Evolutionary conservation across 208 protist species (phyloP), one percentile per base, ranked within the genome.

Genomic region (Trypanosoma rangeli): DNA sequence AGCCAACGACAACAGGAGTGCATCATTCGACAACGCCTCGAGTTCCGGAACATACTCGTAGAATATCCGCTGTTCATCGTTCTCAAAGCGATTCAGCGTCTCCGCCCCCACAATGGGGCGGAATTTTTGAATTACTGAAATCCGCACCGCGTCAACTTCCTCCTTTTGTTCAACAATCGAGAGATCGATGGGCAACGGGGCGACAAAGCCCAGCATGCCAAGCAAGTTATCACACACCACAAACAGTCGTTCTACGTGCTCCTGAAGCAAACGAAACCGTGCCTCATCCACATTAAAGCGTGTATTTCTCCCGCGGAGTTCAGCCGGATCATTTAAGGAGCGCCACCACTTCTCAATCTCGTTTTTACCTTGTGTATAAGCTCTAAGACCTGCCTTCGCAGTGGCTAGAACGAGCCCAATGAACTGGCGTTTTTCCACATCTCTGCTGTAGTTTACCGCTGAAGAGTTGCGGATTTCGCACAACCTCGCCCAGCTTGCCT

Each of bases 21-120:
- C 15, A 1, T 64, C 70, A n/a, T 67, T 29, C 31, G 33, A 24
- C 31, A 68, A 20, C 22, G 24, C 15, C 37, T 64, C 44, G 8
- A 78, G 13, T 15, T 67, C 60, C 42, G 73, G 66, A 20, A 78
- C 24, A 44, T 78, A 70, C 39, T 78, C 73, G 31, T 78, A 78
- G 39, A 78, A 78, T 20, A 64, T 39, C 5, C 73, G 57, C 26
- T 73, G 59, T 9, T 78, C 73, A 68, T 73, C 73, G 54, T 74
- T 29, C 42, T 33, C 60, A 58, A 74, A 78, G 35, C 63, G 62
- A 49, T 70, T 78, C 31, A 68, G 29, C 44, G 63, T 65, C 31
- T 78, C 73, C 46, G 58, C 63, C 24, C 35, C 48, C 12, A 57
- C 29, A 3, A 78, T 67, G 12, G 37, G 24, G 60, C 57, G 37